Percentiles rank a stretch among this genome's conserved stretches.
phyloP scores from a whole-genome alignment of 2,329 filamentous ascomycete species.

The Pestalotiopsis sp. region DNA sequence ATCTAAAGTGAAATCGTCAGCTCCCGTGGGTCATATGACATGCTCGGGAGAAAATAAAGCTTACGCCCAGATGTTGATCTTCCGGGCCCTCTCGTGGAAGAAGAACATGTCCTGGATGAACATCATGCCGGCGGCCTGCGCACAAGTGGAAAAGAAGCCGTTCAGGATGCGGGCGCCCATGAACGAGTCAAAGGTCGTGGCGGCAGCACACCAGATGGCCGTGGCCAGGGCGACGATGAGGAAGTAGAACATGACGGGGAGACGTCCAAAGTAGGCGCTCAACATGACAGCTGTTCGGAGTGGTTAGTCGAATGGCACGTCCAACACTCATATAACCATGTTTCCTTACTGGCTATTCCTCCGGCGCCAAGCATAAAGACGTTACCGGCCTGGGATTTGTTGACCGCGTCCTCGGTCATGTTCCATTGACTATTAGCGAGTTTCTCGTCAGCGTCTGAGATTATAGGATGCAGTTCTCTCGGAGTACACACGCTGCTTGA shows the following conservation, averaged over 20 bases:
- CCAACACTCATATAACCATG: background rate
- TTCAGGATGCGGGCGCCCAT: slow-evolving; percentile 50
- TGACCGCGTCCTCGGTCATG: slow-evolving; percentile 49
- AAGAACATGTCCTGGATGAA: slow-evolving; percentile 63
- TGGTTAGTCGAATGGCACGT: slow-evolving; percentile 7
- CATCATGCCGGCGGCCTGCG: slow-evolving; percentile 49
- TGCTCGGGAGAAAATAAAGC: slow-evolving; percentile 13
- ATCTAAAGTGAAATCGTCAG: slow-evolving; percentile 20
- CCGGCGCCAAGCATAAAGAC: slow-evolving; percentile 52
- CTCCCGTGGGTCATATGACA: background rate
- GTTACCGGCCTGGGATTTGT: slow-evolving; percentile 54
- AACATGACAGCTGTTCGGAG: slow-evolving; percentile 36
- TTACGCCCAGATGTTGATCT: slow-evolving; percentile 51
- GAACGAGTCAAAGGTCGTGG: slow-evolving; percentile 47
- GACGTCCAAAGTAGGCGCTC: slow-evolving; percentile 44
- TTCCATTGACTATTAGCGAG: slow-evolving; percentile 40
- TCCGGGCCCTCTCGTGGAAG: slow-evolving; percentile 57
- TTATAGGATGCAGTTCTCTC: background rate
- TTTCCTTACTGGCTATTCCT: slow-evolving; percentile 37
- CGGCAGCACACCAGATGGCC: slow-evolving; percentile 46
- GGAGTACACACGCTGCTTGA: slow-evolving; percentile 39
- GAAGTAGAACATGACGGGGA: slow-evolving; percentile 47
- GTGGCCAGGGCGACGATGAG: slow-evolving; percentile 38
- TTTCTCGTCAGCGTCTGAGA: background rate
- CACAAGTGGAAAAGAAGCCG: slow-evolving; percentile 49